Conservation (phyloP, 139 green algal species). For the Diplosphaera chodatii region DNA sequence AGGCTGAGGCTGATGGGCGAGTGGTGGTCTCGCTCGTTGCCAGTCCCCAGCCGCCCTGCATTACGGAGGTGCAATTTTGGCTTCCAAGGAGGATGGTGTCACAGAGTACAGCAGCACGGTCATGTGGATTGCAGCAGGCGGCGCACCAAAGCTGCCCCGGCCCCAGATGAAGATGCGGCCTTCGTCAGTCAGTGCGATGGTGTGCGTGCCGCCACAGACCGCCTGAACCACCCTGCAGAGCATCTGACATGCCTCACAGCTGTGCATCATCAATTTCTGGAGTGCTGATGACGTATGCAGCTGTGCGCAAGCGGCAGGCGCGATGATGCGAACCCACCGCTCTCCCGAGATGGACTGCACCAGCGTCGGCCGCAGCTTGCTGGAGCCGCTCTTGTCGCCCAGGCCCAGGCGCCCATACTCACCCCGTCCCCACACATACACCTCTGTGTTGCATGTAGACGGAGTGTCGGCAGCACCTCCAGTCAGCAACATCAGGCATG, state of each 20-base stretch:
- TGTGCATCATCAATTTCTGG: no score
- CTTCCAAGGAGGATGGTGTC: no score
- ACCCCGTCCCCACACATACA: conserved; percentile 79
- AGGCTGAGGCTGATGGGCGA: conserved; percentile 54
- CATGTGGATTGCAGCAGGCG: background rate
- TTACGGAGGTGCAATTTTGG: no score
- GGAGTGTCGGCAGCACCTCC: background rate
- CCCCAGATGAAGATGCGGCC: conserved; percentile 78
- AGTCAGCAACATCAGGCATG: no score
- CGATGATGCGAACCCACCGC: background rate
- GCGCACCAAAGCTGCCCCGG: conserved; percentile 60
- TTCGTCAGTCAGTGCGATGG: conserved; percentile 49
- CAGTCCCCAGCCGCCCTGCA: conserved; percentile 31
- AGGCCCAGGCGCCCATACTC: conserved; percentile 87
- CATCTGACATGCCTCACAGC: no score
- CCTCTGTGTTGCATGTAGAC: conserved; percentile 25
- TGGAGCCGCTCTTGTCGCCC: conserved; percentile 60
- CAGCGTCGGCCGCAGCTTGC: conserved; percentile 63
- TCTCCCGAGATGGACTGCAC: conserved; percentile 26
- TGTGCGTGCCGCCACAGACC: conserved; percentile 69
- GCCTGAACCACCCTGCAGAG: conserved; percentile 52
- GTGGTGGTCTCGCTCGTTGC: conserved; percentile 43
- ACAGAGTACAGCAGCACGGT: no score
- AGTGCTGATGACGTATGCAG: no score
- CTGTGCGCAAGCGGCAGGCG: background rate